A percentile compares a stretch with the other conserved stretches of the same genome.
Evolutionary conservation across 345 rosid genomes (phyloP).

Genomic region (Hibiscus tridactylites): DNA sequence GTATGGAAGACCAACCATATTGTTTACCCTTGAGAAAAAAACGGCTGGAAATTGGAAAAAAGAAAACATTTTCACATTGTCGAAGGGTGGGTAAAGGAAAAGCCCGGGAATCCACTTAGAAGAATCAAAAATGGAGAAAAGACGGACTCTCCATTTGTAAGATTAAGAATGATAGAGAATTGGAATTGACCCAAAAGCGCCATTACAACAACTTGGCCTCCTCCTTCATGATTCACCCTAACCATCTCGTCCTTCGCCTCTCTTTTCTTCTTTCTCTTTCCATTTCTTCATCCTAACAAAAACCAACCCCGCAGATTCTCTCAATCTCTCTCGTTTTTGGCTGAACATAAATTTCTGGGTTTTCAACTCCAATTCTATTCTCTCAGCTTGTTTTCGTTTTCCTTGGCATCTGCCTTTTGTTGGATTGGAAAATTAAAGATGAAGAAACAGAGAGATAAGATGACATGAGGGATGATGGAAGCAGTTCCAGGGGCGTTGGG

Average conservation of each 20-base stretch:
- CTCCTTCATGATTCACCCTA: neutral
- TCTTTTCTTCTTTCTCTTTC: neutral
- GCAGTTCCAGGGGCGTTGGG: slow-evolving; percentile 43
- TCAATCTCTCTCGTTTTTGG: neutral
- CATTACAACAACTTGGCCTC: neutral
- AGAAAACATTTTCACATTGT: too few relatives aligned
- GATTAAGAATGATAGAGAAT: neutral
- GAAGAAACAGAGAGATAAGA: slow-evolving; percentile 9
- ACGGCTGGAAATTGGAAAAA: too few relatives aligned
- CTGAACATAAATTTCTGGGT: neutral
- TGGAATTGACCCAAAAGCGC: neutral
- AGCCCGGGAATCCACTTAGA: neutral
- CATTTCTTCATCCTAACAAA: neutral
- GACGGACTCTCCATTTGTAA: neutral
- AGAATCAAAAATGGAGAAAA: neutral
- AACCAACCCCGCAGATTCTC: neutral
- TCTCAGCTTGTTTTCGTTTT: neutral
- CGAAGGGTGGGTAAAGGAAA: neutral
- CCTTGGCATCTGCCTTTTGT: neutral
- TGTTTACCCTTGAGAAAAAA: too few relatives aligned
- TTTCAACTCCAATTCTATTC: neutral
- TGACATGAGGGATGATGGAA: slow-evolving; percentile 15
- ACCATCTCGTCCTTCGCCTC: neutral
- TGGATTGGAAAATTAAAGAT: slow-evolving; percentile 2
- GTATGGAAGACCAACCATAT: too few relatives aligned